Evolutionary conservation across 352 stramenopile genomes (phyloP).

Genomic region (Globisporangium radiosum): DNA sequence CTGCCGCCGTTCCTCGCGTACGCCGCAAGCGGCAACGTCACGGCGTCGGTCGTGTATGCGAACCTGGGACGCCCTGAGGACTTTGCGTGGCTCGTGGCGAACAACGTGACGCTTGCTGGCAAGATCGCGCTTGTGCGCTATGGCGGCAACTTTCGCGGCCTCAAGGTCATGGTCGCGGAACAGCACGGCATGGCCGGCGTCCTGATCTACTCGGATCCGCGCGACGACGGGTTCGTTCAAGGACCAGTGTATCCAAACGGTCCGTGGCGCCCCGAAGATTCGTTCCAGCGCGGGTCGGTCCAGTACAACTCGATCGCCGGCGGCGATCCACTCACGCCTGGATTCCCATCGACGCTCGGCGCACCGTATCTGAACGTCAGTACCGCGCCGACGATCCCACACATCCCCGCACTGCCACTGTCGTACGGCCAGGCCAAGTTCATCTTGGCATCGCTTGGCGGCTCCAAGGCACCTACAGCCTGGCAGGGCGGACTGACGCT

Average conservation of each 20-base stretch:
- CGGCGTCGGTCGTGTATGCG: slow-evolving; percentile 75
- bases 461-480: slow-evolving; percentile 33
- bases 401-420: slow-evolving; percentile 60
- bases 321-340: slow-evolving; percentile 63
- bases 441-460: slow-evolving; percentile 63
- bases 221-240: slow-evolving; percentile 68
- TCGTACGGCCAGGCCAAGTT: slow-evolving; percentile 78
- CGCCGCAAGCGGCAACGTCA: slow-evolving; percentile 66
- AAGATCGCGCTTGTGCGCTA: slow-evolving; percentile 87
- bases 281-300: slow-evolving; percentile 82
- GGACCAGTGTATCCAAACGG: slow-evolving; percentile 75
- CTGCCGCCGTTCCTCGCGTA: slow-evolving; percentile 82
- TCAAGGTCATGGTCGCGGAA: slow-evolving; percentile 86
- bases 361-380: slow-evolving; percentile 32
- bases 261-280: slow-evolving; percentile 64
- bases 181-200: slow-evolving; percentile 60
- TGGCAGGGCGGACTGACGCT: slow-evolving; percentile 69
- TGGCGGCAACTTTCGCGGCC: slow-evolving; percentile 60
- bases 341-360: slow-evolving; percentile 36
- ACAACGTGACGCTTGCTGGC: slow-evolving; percentile 63
- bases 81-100: slow-evolving; percentile 66
- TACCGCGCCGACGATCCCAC: slow-evolving; percentile 52
- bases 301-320: slow-evolving; percentile 73
- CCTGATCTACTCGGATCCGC: slow-evolving; percentile 87
- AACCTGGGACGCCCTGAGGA: slow-evolving; percentile 82